phyloP scores from a whole-genome alignment of 495 filamentous ascomycete genomes.

The Baudoinia panamericana region DNA sequence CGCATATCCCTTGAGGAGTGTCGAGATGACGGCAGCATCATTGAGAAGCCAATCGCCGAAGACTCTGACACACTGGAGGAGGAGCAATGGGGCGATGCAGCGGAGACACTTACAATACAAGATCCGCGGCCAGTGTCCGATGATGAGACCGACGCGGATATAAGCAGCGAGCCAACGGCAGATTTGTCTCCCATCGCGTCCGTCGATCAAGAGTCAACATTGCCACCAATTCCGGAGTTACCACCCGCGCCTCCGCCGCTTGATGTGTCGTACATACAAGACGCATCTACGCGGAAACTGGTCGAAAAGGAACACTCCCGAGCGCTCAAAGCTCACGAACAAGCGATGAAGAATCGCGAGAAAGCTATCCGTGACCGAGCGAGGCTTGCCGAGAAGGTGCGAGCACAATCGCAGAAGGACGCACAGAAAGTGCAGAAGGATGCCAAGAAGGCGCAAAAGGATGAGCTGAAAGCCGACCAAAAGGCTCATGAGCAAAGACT shows the following conservation, averaged over 20 bases:
- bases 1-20: not conserved
- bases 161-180: not conserved
- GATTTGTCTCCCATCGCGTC: not conserved
- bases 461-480: constrained; percentile 16
- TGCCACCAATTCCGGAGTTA: constrained; percentile 25
- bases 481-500: constrained; percentile 9
- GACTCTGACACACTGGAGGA: constrained; percentile 1
- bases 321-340: constrained; percentile 45
- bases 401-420: constrained; percentile 9
- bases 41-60: not conserved
- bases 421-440: constrained; percentile 21
- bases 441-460: constrained; percentile 23
- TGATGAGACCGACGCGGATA: not conserved
- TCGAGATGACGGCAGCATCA: not conserved
- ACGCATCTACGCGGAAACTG: constrained; percentile 50
- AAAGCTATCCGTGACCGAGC: constrained; percentile 46
- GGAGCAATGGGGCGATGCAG: constrained; percentile 5
- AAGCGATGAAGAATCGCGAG: constrained; percentile 49
- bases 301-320: constrained; percentile 49
- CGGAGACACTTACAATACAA: constrained; percentile 9
- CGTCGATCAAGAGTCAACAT: not conserved
- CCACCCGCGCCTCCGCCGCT: constrained; percentile 35
- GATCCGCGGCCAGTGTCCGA: constrained; percentile 3
- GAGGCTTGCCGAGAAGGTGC: constrained; percentile 26
- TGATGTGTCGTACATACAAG: constrained; percentile 39